Evolutionary conservation across 805 yeast genomes (phyloP).

Genomic region (Blastobotrys chiropterorum): DNA sequence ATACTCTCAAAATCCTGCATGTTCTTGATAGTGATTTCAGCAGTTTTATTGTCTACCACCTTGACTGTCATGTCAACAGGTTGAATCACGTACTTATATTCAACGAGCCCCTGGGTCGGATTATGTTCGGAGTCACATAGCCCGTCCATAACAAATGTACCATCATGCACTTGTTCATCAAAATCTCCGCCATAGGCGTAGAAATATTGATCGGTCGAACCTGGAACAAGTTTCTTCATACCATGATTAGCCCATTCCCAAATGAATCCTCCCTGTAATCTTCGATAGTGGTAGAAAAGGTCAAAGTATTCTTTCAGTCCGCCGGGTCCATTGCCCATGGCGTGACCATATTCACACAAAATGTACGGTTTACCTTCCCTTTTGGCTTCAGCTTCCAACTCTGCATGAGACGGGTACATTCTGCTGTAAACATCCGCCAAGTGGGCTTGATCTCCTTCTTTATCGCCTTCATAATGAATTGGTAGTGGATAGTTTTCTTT

Average conservation of each 20-base stretch:
- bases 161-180: conserved; percentile 32
- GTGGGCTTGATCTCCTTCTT: conserved; percentile 21
- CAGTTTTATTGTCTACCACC: not conserved
- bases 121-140: conserved; percentile 28
- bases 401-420: conserved; percentile 29
- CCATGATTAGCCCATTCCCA: conserved; percentile 40
- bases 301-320: conserved; percentile 30
- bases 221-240: conserved; percentile 15
- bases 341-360: conserved; percentile 35
- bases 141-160: conserved; percentile 33
- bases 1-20: not conserved
- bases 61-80: not conserved
- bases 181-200: conserved; percentile 35
- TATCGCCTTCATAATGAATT: conserved; percentile 33
- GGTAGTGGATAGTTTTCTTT: conserved; percentile 26
- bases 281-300: conserved; percentile 25
- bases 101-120: conserved; percentile 33
- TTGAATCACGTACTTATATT: conserved; percentile 22
- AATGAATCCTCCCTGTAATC: conserved; percentile 34
- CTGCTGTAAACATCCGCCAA: conserved; percentile 28
- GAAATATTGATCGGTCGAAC: conserved; percentile 9
- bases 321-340: conserved; percentile 38
- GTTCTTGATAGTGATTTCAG: not conserved
- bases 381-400: conserved; percentile 10
- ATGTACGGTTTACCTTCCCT: conserved; percentile 27